These are phyloP conservation scores for Ogataea hybrid DNA, from an alignment of 1,139 yeast genomes.

Conservation along the genomic window DNA sequence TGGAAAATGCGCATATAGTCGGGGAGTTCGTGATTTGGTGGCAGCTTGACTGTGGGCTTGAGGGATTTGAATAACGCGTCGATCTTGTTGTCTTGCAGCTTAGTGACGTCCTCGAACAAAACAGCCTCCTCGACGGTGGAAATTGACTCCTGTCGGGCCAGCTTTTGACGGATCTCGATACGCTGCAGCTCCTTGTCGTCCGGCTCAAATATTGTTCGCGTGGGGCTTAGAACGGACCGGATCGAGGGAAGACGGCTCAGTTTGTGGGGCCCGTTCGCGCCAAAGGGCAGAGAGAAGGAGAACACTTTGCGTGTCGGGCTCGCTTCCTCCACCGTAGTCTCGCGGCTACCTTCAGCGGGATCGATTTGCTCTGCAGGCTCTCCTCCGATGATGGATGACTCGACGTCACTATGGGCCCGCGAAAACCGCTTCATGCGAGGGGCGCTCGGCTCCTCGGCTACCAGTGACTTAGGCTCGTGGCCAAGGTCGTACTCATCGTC, in stretches of 20 bases:
- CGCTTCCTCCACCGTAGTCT: background rate
- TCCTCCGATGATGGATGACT: constrained; percentile 11
- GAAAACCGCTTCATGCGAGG: background rate
- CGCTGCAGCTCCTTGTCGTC: constrained; percentile 31
- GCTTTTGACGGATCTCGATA: constrained; percentile 43
- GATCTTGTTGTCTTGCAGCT: constrained; percentile 63
- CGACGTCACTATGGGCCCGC: constrained; percentile 1
- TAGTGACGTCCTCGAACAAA: constrained; percentile 52
- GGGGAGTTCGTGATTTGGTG: constrained; percentile 20
- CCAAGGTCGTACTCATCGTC: constrained; percentile 17
- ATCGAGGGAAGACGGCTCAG: constrained; percentile 12
- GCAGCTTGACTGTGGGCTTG: constrained; percentile 39
- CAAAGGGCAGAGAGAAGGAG: constrained; percentile 44
- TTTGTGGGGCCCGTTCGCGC: constrained; percentile 30
- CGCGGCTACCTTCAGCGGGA: constrained; percentile 1
- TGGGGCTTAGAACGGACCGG: constrained; percentile 24
- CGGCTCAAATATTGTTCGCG: constrained; percentile 34
- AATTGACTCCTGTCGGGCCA: constrained; percentile 56
- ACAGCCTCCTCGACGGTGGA: constrained; percentile 64
- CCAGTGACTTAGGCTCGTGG: background rate
- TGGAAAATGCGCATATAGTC: constrained; percentile 38
- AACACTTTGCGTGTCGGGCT: constrained; percentile 36
- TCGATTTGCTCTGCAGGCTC: constrained; percentile 1
- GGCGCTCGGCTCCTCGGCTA: background rate
- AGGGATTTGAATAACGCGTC: constrained; percentile 67